Base-by-base conservation (phyloP, 768 basidiomycete genomes). In the Mycena indigotica region DNA sequence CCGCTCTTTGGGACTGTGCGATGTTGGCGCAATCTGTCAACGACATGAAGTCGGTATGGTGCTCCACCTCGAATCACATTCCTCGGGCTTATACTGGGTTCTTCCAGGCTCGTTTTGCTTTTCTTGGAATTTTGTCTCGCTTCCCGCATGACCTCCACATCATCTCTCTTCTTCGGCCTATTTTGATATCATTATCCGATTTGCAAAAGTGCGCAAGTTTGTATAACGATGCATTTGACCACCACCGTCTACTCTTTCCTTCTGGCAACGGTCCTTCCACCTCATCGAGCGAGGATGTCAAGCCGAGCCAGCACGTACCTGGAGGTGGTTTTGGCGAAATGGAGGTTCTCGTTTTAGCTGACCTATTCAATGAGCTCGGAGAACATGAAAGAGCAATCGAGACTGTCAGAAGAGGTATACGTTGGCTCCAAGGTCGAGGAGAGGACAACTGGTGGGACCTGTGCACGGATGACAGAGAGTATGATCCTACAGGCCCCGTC, bases 391-490 rank as follows among this genome's bases (percentile, higher is more conserved):
- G 80, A 39, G 90, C 89, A 0, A 75, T 93, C 16, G 77, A 82
- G 13, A 81, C 84, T 1, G 86, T 96, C 50, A 80, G 89, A 46
- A 78, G 76, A 51, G 95, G 95, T 1, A 88, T 84, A 50, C 75
- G 96, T 53, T 98, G 96, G 96, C 71, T 98, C n/a, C 93, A 98
- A 69, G 92, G 93, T 0, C 76, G 96, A 28, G 75, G 73, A 28
- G 75, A 82, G 45, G 87, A 89, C 67, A 79, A 76, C 53, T 86
- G 87, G 56, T 98, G 95, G 94, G 91, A 94, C 62, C 69, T 80
- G 21, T 83, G 86, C 53, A 82, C 82, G 28, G 95, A 99, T 68
- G 96, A 99, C 67, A 78, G 95, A 49, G 96, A 99, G 72, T 99
- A 84, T 66, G 92, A 94, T 66, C 70, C 73, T 44, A 70, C 73